Base-by-base conservation (phyloP, 257 asterid species). In the Cynanchum wilfordii region DNA sequence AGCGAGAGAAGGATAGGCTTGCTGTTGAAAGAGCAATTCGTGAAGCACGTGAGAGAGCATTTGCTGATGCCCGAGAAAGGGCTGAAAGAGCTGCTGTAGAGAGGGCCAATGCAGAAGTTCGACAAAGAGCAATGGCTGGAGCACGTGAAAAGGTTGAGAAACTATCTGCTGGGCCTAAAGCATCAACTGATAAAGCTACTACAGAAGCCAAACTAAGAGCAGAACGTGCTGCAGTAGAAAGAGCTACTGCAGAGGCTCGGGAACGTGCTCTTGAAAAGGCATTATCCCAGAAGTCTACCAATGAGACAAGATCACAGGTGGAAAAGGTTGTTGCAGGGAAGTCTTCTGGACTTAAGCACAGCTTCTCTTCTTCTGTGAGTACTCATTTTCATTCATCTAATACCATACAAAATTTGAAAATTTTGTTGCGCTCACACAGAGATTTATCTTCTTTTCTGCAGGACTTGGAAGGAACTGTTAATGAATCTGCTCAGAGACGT, bases 21-120 rank as follows among this genome's bases (percentile, higher is more conserved):
- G 98, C 82, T 55, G 98, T 87, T 58, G 98, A 93, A 81, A 83
- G 98, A 84, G 98, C 90, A 44, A 90, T 93, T 49, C 91, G 97
- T 5, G 98, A 93, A 86, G 98, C 91, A 81, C 95, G 98, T 56
- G 97, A 93, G 86, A 90, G 98, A 80, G 98, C 98, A 74, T 91
- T 89, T 83, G 90, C 93, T 73, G 99, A 94, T 79, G 96, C 96
- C 63, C 83, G 90, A 66, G 99, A 89, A 85, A 81, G 93, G 84
- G 98, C 98, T 57, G 98, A 88, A 78, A 87, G 96, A 77, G 96
- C 95, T 78, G 92, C 96, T 77, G 89, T 87, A 71, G 98, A 87
- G 82, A 90, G 82, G 84, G 98, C 92, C 77, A 82, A 89, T 76
- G 87, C 93, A 70, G 96, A 86, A 87, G 95, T 77, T 82, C 87